These are phyloP conservation scores for Clonostachys solani DNA, from an alignment of 2,329 filamentous ascomycete genomes.

Conservation along the genomic window DNA sequence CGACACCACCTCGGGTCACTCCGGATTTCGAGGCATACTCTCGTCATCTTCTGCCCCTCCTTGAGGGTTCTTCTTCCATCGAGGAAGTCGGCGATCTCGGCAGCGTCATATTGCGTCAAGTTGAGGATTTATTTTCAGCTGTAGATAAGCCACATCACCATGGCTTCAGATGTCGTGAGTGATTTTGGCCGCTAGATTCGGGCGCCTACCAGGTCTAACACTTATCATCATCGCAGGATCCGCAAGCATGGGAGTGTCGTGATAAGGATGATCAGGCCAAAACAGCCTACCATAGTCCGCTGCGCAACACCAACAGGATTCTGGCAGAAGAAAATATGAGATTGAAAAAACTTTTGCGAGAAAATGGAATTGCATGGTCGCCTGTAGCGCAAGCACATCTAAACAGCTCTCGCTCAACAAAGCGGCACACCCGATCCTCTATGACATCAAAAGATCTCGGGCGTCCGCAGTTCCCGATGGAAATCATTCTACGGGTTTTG, in stretches of 20 bases:
- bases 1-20: too few relatives aligned
- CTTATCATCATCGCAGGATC: background rate
- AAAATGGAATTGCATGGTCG: constrained; percentile 49
- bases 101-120: too few relatives aligned
- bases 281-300: constrained; percentile 39
- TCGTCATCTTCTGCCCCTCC: too few relatives aligned
- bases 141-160: too few relatives aligned
- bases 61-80: too few relatives aligned
- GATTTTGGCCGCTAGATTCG: too few relatives aligned
- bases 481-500: constrained; percentile 48
- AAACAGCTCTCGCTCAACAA: constrained; percentile 17
- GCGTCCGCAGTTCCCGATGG: constrained; percentile 42
- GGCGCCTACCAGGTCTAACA: too few relatives aligned
- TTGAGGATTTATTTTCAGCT: too few relatives aligned
- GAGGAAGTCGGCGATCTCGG: too few relatives aligned
- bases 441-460: constrained; percentile 17
- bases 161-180: too few relatives aligned
- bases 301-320: constrained; percentile 39
- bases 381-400: constrained; percentile 24
- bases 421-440: constrained; percentile 25
- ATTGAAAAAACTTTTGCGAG: constrained; percentile 46
- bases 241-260: constrained; percentile 43
- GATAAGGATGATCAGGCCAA: constrained; percentile 48
- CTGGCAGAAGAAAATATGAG: constrained; percentile 43
- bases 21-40: too few relatives aligned